Conservation (phyloP, 1,284 basidiomycete genomes). For the Apiotrichum gamsii region DNA sequence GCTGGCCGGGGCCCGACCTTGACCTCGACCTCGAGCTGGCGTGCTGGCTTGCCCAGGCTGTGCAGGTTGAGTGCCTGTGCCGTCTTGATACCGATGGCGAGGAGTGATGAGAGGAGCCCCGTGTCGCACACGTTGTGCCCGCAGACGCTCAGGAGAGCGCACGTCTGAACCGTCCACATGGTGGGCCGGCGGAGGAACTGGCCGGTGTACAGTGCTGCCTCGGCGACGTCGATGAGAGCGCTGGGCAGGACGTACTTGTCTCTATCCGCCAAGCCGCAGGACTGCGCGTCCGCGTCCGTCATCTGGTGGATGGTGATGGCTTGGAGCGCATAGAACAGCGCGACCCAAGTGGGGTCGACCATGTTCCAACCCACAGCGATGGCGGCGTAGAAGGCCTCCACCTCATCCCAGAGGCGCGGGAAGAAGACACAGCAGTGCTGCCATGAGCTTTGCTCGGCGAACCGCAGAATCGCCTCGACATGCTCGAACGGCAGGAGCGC, state of each 20-base stretch:
- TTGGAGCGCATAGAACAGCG: constrained; percentile 16
- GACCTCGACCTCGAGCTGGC: too few relatives aligned
- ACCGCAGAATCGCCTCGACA: constrained; percentile 14
- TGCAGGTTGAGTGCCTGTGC: constrained; percentile 22
- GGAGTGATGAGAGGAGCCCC: constrained; percentile 19
- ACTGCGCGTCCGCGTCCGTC: constrained; percentile 9
- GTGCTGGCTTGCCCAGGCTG: constrained; percentile 5
- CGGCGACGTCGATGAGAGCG: constrained; percentile 16
- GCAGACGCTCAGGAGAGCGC: constrained; percentile 16
- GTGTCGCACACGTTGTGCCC: constrained; percentile 30
- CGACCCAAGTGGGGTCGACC: constrained; percentile 20
- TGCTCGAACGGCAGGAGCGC: constrained; percentile 15
- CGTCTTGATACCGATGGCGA: constrained; percentile 21
- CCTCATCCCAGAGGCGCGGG: constrained; percentile 14
- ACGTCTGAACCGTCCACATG: constrained; percentile 18
- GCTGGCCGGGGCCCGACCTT: too few relatives aligned
- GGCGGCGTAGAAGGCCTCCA: constrained; percentile 12
- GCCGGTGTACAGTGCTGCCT: constrained; percentile 16
- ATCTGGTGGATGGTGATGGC: constrained; percentile 25
- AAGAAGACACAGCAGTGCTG: constrained; percentile 24
- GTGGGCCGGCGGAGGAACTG: constrained; percentile 17
- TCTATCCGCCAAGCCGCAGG: constrained; percentile 15
- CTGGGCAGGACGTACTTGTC: constrained; percentile 17
- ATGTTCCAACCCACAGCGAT: constrained; percentile 7
- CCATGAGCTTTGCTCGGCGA: constrained; percentile 17